These are phyloP conservation scores for Bertia moriformis DNA, from an alignment of 2,329 filamentous ascomycete species.

Conservation along the genomic window DNA sequence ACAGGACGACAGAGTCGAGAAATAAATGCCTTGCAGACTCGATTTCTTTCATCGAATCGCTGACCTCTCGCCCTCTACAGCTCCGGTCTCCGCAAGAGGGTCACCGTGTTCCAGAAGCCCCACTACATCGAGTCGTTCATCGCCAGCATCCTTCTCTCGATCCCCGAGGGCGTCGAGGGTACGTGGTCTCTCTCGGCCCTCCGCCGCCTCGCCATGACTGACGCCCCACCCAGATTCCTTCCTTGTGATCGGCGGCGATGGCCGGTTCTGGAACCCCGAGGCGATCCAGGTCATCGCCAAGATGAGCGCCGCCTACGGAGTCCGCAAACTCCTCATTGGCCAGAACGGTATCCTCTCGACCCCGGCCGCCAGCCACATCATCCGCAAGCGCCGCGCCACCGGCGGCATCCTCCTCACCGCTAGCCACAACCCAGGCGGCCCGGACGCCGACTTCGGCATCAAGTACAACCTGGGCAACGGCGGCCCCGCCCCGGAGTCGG, in stretches of 20 bases:
- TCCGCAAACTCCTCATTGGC: constrained; percentile 95
- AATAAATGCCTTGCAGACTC: constrained; percentile 2
- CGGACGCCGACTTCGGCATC: constrained; percentile 92
- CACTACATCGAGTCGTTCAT: constrained; percentile 96
- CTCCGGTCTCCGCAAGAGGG: constrained; percentile 96
- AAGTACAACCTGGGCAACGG: constrained; percentile 98
- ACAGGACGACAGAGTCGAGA: too few species aligned
- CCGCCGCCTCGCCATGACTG: too few species aligned
- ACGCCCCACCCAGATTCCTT: too few species aligned
- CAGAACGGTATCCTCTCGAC: constrained; percentile 95
- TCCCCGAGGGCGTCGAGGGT: constrained; percentile 84
- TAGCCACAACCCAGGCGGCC: constrained; percentile 94
- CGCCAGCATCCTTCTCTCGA: constrained; percentile 83
- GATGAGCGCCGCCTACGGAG: constrained; percentile 90
- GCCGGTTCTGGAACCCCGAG: constrained; percentile 92
- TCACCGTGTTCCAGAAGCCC: constrained; percentile 87
- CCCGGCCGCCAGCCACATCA: constrained; percentile 88
- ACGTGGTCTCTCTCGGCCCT: too few species aligned
- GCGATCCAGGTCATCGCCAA: constrained; percentile 94
- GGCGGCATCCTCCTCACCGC: constrained; percentile 93
- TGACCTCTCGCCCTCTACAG: too few species aligned
- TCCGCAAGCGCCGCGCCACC: constrained; percentile 85
- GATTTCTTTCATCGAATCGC: constrained; percentile 5
- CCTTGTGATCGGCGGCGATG: constrained; percentile 94
- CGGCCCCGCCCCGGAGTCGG: constrained; percentile 83